A percentile compares a stretch with the other conserved stretches of the same genome.
These are phyloP conservation scores for Chaetomiaceae sp. DNA, from an alignment of 2,329 filamentous ascomycete genomes.

Conservation along the genomic window DNA sequence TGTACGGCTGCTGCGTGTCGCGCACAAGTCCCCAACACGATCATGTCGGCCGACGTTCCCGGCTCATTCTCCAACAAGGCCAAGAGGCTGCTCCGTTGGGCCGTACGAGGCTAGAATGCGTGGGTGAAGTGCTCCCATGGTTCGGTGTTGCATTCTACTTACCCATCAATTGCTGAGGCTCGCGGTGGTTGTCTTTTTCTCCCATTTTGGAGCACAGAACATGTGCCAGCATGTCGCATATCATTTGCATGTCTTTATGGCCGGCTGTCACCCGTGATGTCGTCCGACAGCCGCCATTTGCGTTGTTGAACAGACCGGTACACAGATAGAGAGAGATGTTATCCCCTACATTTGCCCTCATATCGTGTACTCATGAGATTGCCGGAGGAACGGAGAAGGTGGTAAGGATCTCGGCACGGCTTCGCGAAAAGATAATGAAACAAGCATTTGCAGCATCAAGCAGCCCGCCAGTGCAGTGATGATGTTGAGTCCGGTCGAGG, in stretches of 20 bases:
- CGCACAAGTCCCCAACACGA: conserved; percentile 27
- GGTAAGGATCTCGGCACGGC: neutral
- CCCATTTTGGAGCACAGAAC: conserved; percentile 10
- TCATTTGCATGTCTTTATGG: conserved; percentile 19
- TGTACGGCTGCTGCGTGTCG: conserved; percentile 36
- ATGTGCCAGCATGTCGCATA: conserved; percentile 17
- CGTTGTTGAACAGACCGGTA: conserved; percentile 6
- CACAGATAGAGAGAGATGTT: conserved; percentile 17
- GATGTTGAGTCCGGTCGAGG: too few species aligned
- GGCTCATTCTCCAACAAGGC: neutral
- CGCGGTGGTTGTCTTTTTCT: conserved; percentile 9
- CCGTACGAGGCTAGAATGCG: conserved; percentile 8
- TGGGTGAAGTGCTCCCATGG: neutral
- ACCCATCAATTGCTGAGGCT: neutral
- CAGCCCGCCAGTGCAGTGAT: too few species aligned
- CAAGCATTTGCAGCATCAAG: too few species aligned
- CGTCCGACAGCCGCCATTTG: conserved; percentile 7
- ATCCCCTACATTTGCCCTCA: conserved; percentile 9
- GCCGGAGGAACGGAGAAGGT: conserved; percentile 3
- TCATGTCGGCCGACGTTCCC: conserved; percentile 16
- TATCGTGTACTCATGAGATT: conserved; percentile 16
- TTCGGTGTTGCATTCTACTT: neutral
- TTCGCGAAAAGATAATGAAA: too few species aligned
- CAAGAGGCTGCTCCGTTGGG: conserved; percentile 17
- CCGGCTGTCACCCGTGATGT: neutral